Evolutionary conservation across 2,329 filamentous ascomycete species (phyloP).

Genomic region (Colletotrichum horii): DNA sequence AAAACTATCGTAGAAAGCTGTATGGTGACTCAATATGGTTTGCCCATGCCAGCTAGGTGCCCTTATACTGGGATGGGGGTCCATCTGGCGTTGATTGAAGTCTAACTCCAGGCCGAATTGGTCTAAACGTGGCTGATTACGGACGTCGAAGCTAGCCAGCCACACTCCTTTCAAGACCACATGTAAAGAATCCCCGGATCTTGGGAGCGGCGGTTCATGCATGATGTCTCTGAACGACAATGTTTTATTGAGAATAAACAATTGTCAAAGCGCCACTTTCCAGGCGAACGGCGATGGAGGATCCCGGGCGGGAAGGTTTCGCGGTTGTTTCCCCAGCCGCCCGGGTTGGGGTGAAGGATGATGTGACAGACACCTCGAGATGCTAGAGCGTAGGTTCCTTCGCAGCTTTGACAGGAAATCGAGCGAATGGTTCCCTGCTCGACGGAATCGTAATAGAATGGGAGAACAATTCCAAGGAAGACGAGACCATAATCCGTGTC

Average conservation of each 20-base stretch:
- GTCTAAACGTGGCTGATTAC: not conserved
- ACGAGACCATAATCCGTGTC: not conserved
- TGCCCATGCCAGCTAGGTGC: not conserved
- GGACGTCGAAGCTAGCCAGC: not conserved
- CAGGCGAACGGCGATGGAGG: not conserved
- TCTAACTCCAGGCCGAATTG: not conserved
- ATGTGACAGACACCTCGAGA: not conserved
- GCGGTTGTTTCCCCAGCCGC: slow-evolving; percentile 11
- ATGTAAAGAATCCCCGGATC: not conserved
- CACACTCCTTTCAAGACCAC: not conserved
- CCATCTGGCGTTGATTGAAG: too few relatives aligned
- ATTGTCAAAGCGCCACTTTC: not conserved
- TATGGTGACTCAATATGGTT: not conserved
- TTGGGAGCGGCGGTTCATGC: slow-evolving; percentile 3
- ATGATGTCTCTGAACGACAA: not conserved
- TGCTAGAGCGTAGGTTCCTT: not conserved
- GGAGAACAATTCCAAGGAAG: not conserved
- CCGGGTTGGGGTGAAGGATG: not conserved
- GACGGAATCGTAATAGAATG: not conserved
- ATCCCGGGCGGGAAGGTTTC: not conserved
- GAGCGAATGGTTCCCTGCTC: not conserved
- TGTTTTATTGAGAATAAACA: not conserved
- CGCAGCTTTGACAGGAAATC: not conserved
- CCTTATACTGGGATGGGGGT: not conserved
- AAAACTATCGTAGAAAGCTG: not conserved